Conservation (phyloP, 2,329 filamentous ascomycete genomes). For the Penicillium italicum region DNA sequence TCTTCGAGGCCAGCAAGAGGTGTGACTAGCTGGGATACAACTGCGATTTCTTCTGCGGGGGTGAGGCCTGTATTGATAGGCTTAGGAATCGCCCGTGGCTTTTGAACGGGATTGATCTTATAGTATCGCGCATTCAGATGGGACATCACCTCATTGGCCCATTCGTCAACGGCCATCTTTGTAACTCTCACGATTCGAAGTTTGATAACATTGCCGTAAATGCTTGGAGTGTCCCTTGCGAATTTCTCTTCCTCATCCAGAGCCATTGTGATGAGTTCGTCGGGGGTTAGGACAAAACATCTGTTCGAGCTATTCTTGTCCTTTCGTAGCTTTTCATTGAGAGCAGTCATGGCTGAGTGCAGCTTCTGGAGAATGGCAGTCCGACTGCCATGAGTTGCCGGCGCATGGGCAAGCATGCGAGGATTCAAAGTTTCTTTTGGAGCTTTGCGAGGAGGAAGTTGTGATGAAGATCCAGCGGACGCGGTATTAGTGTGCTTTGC, state of each 20-base stretch:
- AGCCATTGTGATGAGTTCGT: constrained; percentile 47
- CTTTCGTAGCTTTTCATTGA: constrained; percentile 39
- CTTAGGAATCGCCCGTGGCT: constrained; percentile 42
- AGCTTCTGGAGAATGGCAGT: constrained; percentile 44
- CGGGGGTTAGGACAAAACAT: constrained; percentile 37
- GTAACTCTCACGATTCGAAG: constrained; percentile 72
- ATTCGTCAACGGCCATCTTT: constrained; percentile 68
- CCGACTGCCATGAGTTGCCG: constrained; percentile 42
- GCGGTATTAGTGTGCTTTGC: not conserved
- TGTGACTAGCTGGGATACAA: constrained; percentile 62
- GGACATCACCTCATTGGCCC: constrained; percentile 61
- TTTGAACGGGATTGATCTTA: constrained; percentile 27
- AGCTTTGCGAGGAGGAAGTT: constrained; percentile 29
- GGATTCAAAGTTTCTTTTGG: constrained; percentile 46
- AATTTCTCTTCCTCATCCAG: constrained; percentile 69
- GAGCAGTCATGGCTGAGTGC: constrained; percentile 41
- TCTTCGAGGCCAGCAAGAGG: constrained; percentile 60
- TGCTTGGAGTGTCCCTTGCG: constrained; percentile 61
- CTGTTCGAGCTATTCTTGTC: constrained; percentile 32
- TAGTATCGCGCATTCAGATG: constrained; percentile 40
- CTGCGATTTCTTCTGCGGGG: constrained; percentile 61
- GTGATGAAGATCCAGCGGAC: not conserved
- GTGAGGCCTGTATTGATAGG: constrained; percentile 68
- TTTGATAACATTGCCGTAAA: constrained; percentile 83
- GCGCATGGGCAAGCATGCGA: constrained; percentile 44